These are phyloP conservation scores for Microthlaspi erraticum DNA, from an alignment of 345 rosid genomes.

Conservation along the genomic window DNA sequence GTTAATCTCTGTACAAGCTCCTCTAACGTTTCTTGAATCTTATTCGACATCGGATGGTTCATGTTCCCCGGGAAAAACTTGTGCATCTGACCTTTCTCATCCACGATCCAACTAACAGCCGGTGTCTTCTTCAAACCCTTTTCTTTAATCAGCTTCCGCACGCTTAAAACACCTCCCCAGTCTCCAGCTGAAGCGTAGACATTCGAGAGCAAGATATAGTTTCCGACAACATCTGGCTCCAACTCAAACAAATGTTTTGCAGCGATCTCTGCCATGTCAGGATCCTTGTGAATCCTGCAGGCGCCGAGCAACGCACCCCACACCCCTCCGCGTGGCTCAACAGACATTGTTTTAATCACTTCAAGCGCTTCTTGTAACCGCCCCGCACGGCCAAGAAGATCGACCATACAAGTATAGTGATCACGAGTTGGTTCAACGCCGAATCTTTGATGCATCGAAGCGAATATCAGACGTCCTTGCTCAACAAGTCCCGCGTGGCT, in stretches of 20 bases:
- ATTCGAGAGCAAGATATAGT: slow-evolving; percentile 68
- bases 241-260: slow-evolving; percentile 66
- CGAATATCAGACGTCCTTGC: slow-evolving; percentile 62
- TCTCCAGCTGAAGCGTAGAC: slow-evolving; percentile 65
- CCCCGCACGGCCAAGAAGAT: slow-evolving; percentile 83
- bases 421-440: slow-evolving; percentile 64
- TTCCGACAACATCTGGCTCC: slow-evolving; percentile 73
- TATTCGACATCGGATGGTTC: slow-evolving; percentile 57
- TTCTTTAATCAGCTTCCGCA: slow-evolving; percentile 57
- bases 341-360: slow-evolving; percentile 60
- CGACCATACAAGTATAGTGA: slow-evolving; percentile 81
- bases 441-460: slow-evolving; percentile 59
- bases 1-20: slow-evolving; percentile 54
- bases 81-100: slow-evolving; percentile 59
- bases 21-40: slow-evolving; percentile 57
- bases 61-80: slow-evolving; percentile 70
- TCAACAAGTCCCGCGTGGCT: slow-evolving; percentile 68
- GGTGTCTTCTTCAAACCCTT: slow-evolving; percentile 77
- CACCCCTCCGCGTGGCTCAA: slow-evolving; percentile 63
- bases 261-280: slow-evolving; percentile 72
- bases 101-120: slow-evolving; percentile 76
- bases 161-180: slow-evolving; percentile 56
- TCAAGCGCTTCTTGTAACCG: slow-evolving; percentile 69
- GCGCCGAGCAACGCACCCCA: slow-evolving; percentile 98
- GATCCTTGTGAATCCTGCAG: slow-evolving; percentile 63